phyloP scores from a whole-genome alignment of 208 protist species.

The Angomonas deanei region DNA sequence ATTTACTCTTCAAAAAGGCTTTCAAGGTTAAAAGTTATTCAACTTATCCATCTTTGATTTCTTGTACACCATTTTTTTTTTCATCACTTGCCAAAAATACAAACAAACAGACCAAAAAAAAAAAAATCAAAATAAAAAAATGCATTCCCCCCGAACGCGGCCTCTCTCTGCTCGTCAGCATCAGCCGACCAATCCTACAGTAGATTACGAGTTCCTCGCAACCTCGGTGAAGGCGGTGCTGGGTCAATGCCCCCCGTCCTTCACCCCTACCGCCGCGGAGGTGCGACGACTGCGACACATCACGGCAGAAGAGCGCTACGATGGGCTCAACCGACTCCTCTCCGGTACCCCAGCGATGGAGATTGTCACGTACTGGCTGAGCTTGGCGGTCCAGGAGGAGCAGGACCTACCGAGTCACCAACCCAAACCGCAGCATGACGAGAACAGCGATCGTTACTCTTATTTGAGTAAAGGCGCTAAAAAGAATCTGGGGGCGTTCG shows the following conservation, averaged over 20 bases:
- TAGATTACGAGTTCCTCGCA: conserved; percentile 22
- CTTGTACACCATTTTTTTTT: conserved; percentile 1
- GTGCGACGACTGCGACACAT: conserved; percentile 17
- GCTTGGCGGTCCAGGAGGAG: not conserved
- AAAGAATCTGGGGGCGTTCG: too few species aligned
- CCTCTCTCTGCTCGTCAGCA: too few species aligned
- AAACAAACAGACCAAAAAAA: conserved; percentile 1
- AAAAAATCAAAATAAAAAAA: not conserved
- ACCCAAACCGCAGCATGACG: not conserved
- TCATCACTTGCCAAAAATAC: not conserved
- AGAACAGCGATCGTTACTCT: too few species aligned
- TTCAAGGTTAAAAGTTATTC: not conserved
- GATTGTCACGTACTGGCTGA: not conserved
- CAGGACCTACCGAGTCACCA: not conserved
- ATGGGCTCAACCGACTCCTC: conserved; percentile 57
- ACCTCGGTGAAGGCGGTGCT: conserved; percentile 58
- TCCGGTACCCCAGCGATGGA: conserved; percentile 32
- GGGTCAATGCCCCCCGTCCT: conserved; percentile 23
- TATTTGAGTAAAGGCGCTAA: too few species aligned
- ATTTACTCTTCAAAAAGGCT: too few species aligned
- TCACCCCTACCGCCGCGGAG: conserved; percentile 22
- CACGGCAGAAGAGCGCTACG: conserved; percentile 38
- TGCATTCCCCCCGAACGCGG: not conserved
- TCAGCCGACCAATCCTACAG: not conserved
- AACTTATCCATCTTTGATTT: not conserved